A percentile compares a stretch with the other conserved stretches of the same genome.
Conservation (phyloP, 2,329 filamentous ascomycete species). For the Dichotomopilus funicola region DNA sequence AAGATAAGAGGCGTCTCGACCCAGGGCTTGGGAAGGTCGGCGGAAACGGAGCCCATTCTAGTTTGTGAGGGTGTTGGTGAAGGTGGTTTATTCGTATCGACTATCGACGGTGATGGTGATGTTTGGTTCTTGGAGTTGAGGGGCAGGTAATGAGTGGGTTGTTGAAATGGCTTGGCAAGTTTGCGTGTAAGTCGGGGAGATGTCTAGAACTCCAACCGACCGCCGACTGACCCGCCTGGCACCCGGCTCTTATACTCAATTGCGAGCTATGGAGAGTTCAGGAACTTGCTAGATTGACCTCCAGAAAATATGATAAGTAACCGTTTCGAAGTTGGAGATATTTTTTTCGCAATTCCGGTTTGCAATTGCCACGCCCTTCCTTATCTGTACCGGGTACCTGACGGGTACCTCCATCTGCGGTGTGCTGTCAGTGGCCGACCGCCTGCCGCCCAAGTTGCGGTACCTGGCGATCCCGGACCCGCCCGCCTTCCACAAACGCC, state of each 20-base stretch:
- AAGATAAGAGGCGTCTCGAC: constrained; percentile 62
- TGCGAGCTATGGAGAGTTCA: neutral
- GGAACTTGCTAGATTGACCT: neutral
- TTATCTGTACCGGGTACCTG: too few species aligned
- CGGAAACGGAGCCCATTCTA: constrained; percentile 28
- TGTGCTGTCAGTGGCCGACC: neutral
- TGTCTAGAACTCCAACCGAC: neutral
- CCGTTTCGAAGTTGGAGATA: too few species aligned
- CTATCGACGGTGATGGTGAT: too few species aligned
- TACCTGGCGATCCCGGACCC: neutral
- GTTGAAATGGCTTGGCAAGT: neutral
- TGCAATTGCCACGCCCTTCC: too few species aligned
- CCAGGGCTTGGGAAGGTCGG: constrained; percentile 45
- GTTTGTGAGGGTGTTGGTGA: neutral
- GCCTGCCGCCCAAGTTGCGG: neutral
- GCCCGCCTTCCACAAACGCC: constrained; percentile 3
- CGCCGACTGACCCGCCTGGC: neutral
- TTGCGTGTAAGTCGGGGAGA: constrained; percentile 4
- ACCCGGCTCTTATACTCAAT: constrained; percentile 3
- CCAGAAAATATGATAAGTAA: too few species aligned
- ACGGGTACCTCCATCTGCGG: constrained; percentile 2
- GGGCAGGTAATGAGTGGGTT: neutral
- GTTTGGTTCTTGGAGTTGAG: too few species aligned
- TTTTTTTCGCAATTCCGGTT: too few species aligned
- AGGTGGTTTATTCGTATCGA: neutral